Percentiles rank a stretch among this genome's conserved stretches.
Conservation (phyloP, 1,139 yeast species). For the Debaryomyces sp. region DNA sequence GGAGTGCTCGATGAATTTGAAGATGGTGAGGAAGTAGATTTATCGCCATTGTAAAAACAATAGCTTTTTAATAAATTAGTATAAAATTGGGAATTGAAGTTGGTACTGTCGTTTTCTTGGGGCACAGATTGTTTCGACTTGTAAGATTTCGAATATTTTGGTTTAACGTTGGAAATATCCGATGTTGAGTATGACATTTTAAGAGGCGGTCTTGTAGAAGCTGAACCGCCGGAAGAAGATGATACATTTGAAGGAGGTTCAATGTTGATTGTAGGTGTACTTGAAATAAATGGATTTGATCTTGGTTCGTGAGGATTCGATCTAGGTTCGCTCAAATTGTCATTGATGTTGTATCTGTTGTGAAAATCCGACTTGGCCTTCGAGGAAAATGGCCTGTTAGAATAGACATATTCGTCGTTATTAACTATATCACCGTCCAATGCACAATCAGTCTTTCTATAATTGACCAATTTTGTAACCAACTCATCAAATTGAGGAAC, state of each 20-base stretch:
- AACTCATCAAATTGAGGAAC: constrained; percentile 31
- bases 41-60: constrained; percentile 34
- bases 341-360: constrained; percentile 15
- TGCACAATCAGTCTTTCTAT: constrained; percentile 8
- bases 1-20: neutral
- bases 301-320: constrained; percentile 12
- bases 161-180: constrained; percentile 23
- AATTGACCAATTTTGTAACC: constrained; percentile 18
- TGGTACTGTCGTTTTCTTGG: constrained; percentile 7
- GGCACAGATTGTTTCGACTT: constrained; percentile 16
- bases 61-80: constrained; percentile 35
- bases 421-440: constrained; percentile 8
- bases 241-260: neutral
- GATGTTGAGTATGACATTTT: constrained; percentile 28
- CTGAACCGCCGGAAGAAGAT: constrained; percentile 5
- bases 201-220: constrained; percentile 25
- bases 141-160: constrained; percentile 23
- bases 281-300: constrained; percentile 9
- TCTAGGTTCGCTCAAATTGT: constrained; percentile 13
- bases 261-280: neutral
- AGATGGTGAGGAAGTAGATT: neutral
- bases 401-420: constrained; percentile 2
- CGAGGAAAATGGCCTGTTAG: constrained; percentile 5
- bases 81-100: constrained; percentile 29
- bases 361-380: constrained; percentile 16